A percentile compares a stretch with the other conserved stretches of the same genome.
phyloP scores from a whole-genome alignment of 768 basidiomycete species.

The Termitomyces eurrhizus region DNA sequence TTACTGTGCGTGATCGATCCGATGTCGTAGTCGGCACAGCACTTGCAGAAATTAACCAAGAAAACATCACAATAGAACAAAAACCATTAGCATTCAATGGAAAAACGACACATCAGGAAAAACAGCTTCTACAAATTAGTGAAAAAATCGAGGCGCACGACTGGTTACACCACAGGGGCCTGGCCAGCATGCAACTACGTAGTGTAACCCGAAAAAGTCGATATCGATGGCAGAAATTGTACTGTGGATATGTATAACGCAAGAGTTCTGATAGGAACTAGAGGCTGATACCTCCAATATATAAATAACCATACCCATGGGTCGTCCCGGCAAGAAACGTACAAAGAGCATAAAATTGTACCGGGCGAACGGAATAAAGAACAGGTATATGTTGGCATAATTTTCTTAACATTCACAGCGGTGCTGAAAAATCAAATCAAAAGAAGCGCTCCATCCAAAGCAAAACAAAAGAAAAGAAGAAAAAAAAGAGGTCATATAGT shows the following conservation, averaged over 20 bases:
- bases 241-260: neutral
- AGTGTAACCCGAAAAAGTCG: neutral
- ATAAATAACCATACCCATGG: slow-evolving; percentile 10
- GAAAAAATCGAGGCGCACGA: slow-evolving; percentile 6
- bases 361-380: slow-evolving; percentile 3
- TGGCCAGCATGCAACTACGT: slow-evolving; percentile 8
- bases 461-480: neutral
- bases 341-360: slow-evolving; percentile 9
- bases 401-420: slow-evolving; percentile 4
- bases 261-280: slow-evolving; percentile 3
- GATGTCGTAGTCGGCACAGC: too few relatives aligned
- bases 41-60: neutral
- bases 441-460: neutral
- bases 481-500: neutral
- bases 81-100: neutral
- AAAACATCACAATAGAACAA: neutral
- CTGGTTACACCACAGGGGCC: slow-evolving; percentile 14
- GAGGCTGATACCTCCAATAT: slow-evolving; percentile 5
- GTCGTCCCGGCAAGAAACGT: slow-evolving; percentile 12
- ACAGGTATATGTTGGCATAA: slow-evolving; percentile 11
- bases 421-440: neutral
- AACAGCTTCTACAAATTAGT: slow-evolving; percentile 1
- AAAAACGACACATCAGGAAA: neutral
- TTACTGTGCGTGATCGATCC: too few relatives aligned
- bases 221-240: neutral